Evolutionary conservation across 225 moss, liverwort and hornwort species (phyloP).

Genomic region (Climacium dendroides): DNA sequence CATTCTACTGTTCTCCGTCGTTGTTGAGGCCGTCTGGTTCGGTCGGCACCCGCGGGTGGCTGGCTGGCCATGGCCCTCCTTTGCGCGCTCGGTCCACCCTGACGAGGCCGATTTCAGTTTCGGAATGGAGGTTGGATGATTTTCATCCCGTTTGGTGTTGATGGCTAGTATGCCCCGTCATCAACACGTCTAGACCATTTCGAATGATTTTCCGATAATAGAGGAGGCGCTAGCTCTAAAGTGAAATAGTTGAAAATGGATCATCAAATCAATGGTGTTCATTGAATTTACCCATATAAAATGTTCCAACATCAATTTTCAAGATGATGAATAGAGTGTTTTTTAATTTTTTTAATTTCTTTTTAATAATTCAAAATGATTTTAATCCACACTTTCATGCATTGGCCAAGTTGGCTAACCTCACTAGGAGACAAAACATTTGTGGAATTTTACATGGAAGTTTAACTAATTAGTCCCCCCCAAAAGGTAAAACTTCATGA

Average conservation of each 20-base stretch:
- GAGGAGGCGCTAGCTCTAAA: background rate
- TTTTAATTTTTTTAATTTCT: background rate
- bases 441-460: fast-evolving
- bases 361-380: background rate
- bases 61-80: background rate
- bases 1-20: background rate
- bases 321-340: background rate
- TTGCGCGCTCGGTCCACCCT: background rate
- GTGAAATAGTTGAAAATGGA: background rate
- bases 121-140: background rate
- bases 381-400: background rate
- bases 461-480: background rate
- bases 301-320: fast-evolving
- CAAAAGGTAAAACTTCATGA: background rate
- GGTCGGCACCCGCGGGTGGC: background rate
- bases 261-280: background rate
- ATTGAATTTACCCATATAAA: no score
- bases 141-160: background rate
- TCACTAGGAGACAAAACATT: background rate
- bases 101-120: background rate
- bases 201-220: fast-evolving
- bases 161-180: background rate
- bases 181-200: background rate
- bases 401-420: background rate
- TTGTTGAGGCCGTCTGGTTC: background rate